Conservation (phyloP, 2,329 filamentous ascomycete genomes). For the Botrytis byssoidea region DNA sequence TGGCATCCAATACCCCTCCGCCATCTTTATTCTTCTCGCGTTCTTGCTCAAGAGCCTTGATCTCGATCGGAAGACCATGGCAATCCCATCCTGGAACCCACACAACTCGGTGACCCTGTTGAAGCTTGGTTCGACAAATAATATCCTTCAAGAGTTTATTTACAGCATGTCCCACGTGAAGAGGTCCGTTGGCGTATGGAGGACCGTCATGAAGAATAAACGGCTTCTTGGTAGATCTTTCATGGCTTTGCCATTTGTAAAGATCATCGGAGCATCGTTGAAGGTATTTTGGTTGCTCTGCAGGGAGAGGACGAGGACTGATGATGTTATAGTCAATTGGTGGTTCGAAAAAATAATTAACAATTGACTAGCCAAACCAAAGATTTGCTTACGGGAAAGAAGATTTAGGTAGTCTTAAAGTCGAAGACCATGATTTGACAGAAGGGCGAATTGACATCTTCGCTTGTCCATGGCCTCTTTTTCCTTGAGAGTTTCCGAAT, state of each 20-base stretch:
- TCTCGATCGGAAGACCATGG: constrained; percentile 93
- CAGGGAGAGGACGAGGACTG: constrained; percentile 42
- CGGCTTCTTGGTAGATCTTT: constrained; percentile 41
- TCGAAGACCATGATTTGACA: constrained; percentile 67
- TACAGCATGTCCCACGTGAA: constrained; percentile 91
- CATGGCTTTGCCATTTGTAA: constrained; percentile 75
- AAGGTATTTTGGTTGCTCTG: constrained; percentile 58
- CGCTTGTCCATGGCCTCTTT: constrained; percentile 26
- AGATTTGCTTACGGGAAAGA: constrained; percentile 60
- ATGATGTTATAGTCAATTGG: constrained; percentile 19
- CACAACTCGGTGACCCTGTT: constrained; percentile 68
- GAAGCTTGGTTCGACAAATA: constrained; percentile 76
- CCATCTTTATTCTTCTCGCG: constrained; percentile 29
- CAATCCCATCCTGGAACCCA: constrained; percentile 98
- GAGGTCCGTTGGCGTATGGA: constrained; percentile 88
- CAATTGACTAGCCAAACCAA: constrained; percentile 22
- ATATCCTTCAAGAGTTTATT: constrained; percentile 98
- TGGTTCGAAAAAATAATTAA: constrained; percentile 10
- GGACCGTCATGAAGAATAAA: constrained; percentile 95
- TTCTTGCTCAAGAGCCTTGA: constrained; percentile 69
- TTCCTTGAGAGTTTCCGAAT: neutral
- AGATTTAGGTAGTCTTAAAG: constrained; percentile 72
- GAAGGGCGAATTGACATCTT: constrained; percentile 36
- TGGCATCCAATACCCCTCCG: constrained; percentile 46
- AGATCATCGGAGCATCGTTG: constrained; percentile 80